Percentiles rank a stretch among this genome's conserved stretches.
Evolutionary conservation across 1,284 basidiomycete genomes (phyloP).

Genomic region (Apiotrichum domesticum): DNA sequence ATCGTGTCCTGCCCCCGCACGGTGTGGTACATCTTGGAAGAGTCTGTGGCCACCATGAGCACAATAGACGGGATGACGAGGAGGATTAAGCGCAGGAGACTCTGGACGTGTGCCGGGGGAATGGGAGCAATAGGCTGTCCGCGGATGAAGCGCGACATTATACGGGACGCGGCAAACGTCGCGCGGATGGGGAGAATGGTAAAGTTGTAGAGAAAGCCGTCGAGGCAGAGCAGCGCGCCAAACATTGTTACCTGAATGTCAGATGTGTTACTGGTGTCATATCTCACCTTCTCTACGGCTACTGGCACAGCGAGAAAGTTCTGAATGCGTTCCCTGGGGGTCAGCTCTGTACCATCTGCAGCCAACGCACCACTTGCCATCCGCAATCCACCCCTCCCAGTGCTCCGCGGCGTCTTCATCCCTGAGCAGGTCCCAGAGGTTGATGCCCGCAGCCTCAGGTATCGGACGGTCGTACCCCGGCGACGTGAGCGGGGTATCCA

Average conservation of each 20-base stretch:
- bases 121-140: conserved; percentile 22
- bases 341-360: background rate
- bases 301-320: conserved; percentile 92
- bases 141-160: conserved; percentile 41
- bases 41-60: conserved; percentile 78
- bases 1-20: conserved; percentile 99
- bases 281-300: conserved; percentile 80
- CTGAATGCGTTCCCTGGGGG: conserved; percentile 78
- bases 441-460: background rate
- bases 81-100: conserved; percentile 69
- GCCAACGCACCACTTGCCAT: conserved; percentile 43
- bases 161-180: conserved; percentile 59
- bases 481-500: background rate
- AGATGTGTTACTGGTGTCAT: background rate
- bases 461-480: background rate
- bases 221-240: conserved; percentile 88
- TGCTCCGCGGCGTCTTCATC: conserved; percentile 44
- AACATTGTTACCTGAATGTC: conserved; percentile 72
- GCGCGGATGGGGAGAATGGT: conserved; percentile 94
- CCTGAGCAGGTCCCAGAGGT: conserved; percentile 27
- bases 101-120: conserved; percentile 37
- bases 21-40: conserved; percentile 97
- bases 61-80: conserved; percentile 69
- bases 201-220: conserved; percentile 96
- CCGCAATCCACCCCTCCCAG: conserved; percentile 44